Base-by-base conservation (phyloP, 768 basidiomycete genomes). In the Boletales sp. region DNA sequence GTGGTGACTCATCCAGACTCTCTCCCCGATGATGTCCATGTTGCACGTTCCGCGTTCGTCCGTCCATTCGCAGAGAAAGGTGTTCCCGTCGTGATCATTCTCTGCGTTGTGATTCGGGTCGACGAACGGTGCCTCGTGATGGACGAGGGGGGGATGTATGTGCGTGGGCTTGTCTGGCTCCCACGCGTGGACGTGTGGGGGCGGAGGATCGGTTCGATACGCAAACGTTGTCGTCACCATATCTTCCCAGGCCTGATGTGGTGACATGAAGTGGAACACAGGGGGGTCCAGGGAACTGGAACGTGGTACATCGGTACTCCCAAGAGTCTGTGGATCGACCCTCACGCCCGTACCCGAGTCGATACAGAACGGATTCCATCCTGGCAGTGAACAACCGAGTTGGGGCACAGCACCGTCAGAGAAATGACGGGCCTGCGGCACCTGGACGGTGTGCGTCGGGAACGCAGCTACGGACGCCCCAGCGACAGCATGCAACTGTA, bases 1-100 rank as follows among this genome's bases (percentile, higher is more conserved):
- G 40, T 67, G 63, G 9, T 54, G 44, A 44, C 54, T 59, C 54
- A 64, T 59, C 53, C 60, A 59, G 8, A 59, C 52, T n/a, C 50
- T 45, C 36, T 62, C 54, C 3, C 47, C 53, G 21, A 45, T 24
- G 15, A 63, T 41, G 29, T 40, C 17, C 57, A 59, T 64, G 42
- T 62, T 55, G 21, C 65, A 64, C 6, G 11, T 49, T 1, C 59
- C 57, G 14, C 34, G 42, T 34, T 59, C 40, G 38, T 62, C 56
- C 8, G 48, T 59, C 63, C 63, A 64, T 36, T 65, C 52, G 9
- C 62, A 67, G 18, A 43, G 30, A 15, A 45, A 40, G 8, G 43
- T 39, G 18, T 27, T 18, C 2, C 13, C 45, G 8, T 54, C 56
- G 6, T 62, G 49, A n/a, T 56, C 49, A 13, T 43, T 48, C 0